Base-by-base conservation (phyloP, 148 eudicot species). In the Rhododendron molle region DNA sequence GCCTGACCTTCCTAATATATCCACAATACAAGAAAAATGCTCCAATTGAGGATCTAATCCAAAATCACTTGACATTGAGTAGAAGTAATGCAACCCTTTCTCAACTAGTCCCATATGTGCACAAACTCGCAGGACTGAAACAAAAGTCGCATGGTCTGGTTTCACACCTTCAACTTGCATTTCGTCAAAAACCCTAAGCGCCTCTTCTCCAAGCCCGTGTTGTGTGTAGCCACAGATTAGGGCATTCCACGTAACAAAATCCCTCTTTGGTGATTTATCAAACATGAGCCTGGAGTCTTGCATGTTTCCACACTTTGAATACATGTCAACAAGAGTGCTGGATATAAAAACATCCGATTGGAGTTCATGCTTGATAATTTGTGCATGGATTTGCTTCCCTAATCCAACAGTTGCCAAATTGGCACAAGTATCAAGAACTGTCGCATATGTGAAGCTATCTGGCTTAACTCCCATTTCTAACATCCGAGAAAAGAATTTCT, bases 241-340 rank as follows among this genome's bases (percentile, higher is more conserved):
- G 44, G 98, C 94, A 77, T 95, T 97, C 99, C 99, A 97, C 18
- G 98, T 95, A 67, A 95, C 98, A 84, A 93, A 92, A 85, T 94
- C 96, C 67, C 92, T 90, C n/a, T 89, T 87, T 38, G 78, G 80
- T 58, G 98, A 86, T 88, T 88, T 95, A 44, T 89, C 93, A 78
- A 97, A 97, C 85, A 92, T 87, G 67, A 92, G 86, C 81, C 89
- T 85, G 38, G 98, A 95, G 80, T 94, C 98, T 44, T 88, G 89
- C 94, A 97, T 92, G 88, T 90, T 86, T 44, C 99, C 99, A 83
- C 98, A 94, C 84, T 97, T 97, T 0, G 98, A 92, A 79, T 97
- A 97, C 98, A 97, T 97, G 90, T 97, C 99, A 73, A 95, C 95
- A 69, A 95, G 95, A 80, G 99, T 92, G 80, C 95, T 97, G 26